phyloP scores from a whole-genome alignment of 257 asterid genomes.

The Jasminum sambac region DNA sequence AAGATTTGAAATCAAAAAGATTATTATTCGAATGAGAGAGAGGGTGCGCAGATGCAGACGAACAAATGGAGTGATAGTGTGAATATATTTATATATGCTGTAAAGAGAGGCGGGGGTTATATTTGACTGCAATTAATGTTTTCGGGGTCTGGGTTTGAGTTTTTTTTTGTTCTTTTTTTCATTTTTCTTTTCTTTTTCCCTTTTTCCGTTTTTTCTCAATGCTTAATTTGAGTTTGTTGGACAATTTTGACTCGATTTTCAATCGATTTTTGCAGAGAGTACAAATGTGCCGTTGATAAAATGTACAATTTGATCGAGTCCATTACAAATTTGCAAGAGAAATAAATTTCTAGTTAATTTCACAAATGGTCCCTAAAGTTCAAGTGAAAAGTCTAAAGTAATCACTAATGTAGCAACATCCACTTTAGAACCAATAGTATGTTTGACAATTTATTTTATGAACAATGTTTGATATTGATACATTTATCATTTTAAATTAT shows the following conservation, averaged over 20 bases:
- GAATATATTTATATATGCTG: constrained; percentile 14
- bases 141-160: constrained; percentile 21
- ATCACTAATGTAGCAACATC: too few species aligned
- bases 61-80: constrained; percentile 22
- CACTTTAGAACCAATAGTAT: too few species aligned
- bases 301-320: neutral
- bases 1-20: constrained; percentile 10
- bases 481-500: too few species aligned
- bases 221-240: constrained; percentile 28
- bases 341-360: neutral
- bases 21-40: constrained; percentile 26
- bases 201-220: too few species aligned
- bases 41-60: constrained; percentile 36
- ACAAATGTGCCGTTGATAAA: neutral
- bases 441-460: too few species aligned
- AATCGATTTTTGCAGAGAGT: neutral
- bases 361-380: neutral
- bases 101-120: constrained; percentile 51
- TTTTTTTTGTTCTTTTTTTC: too few species aligned
- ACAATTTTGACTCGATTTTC: neutral
- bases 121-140: constrained; percentile 32
- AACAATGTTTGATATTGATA: too few species aligned
- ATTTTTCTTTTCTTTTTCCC: too few species aligned
- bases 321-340: neutral
- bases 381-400: neutral